Base-by-base conservation (phyloP, 139 green algal genomes). In the Micractinium conductrix region DNA sequence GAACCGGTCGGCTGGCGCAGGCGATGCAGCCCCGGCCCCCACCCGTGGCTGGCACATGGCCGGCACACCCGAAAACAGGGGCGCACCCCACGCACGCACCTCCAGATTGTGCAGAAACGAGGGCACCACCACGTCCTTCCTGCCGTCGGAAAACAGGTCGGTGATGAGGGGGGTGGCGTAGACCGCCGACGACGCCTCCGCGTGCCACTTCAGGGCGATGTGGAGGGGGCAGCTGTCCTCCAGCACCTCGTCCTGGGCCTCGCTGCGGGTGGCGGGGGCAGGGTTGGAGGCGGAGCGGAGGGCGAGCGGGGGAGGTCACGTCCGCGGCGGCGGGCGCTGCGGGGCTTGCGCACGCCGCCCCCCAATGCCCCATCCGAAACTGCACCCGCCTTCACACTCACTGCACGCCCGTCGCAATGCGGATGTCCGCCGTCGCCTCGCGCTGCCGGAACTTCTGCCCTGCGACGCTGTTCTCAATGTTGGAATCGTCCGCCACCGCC, bases 101-200 rank as follows among this genome's bases (percentile, higher is more conserved):
- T 99, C 97, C 42, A 98, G 76, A 84, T 98, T 95, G 84, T 98
- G 93, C 42, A 97, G 93, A 83, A 99, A 99, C 2, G 92, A 91
- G 2, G 96, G 96, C 35, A 99, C 97, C 28, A 99, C 89, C 37
- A 99, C 92, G 75, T 99, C 96, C 80, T 96, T 97, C 30, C 92
- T 90, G 1, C 94, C 95, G 84, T 99, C 97, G 58, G 88, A 94
- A 88, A 93, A 96, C 37, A 99, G 85, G 84, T 99, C 97, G 2
- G 95, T 96, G 87, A 99, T 98, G 33, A 99, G 84, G 0, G 97
- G 97, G 0, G 97, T 99, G 38, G 96, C 93, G 79, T 99, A 99
- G 5, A 99, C 90, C 68, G 86, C 93, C 38, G 88, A 94, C 40
- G 78, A 90, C 3, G 95, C 89, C 82, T 99, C 94, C 7, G 92